Conservation (phyloP, 495 filamentous ascomycete species). For the Pyrenopolyporus hunteri region DNA sequence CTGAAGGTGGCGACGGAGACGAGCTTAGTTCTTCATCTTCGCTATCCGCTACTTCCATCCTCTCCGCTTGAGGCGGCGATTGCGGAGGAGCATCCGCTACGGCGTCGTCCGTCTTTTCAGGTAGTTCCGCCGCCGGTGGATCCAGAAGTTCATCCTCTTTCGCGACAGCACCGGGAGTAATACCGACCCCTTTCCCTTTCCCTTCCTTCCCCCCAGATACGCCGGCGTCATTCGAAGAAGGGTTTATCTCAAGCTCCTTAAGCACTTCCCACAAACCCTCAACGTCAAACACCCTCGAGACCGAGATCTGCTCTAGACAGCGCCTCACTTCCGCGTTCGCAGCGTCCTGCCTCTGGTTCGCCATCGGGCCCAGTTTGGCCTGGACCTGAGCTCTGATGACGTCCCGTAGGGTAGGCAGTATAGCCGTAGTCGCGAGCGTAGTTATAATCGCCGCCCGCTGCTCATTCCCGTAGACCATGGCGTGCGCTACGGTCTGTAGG, state of each 20-base stretch:
- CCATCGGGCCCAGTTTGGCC: conserved; percentile 15
- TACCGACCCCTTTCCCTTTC: not conserved
- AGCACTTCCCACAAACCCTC: conserved; percentile 64
- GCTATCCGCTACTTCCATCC: conserved; percentile 42
- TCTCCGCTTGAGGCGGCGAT: not conserved
- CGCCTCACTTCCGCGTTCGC: conserved; percentile 28
- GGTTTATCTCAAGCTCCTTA: conserved; percentile 46
- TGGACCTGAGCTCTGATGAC: conserved; percentile 40
- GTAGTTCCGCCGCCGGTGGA: not conserved
- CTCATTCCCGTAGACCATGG: conserved; percentile 27
- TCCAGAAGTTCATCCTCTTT: not conserved
- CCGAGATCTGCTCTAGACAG: conserved; percentile 57
- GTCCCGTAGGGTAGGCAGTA: conserved; percentile 45
- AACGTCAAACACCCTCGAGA: conserved; percentile 66
- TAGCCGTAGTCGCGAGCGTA: conserved; percentile 36
- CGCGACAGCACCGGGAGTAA: not conserved
- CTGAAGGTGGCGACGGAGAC: conserved; percentile 15
- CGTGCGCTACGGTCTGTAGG: conserved; percentile 44
- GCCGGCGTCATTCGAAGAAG: not conserved
- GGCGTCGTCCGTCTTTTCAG: not conserved
- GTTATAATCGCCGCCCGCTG: conserved; percentile 46
- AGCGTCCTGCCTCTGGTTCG: conserved; percentile 12
- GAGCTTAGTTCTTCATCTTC: conserved; percentile 41
- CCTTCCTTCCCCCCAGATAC: not conserved
- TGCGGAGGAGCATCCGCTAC: not conserved